These are phyloP conservation scores for Fusarium protoensiforme DNA, from an alignment of 2,329 filamentous ascomycete species.

Conservation along the genomic window DNA sequence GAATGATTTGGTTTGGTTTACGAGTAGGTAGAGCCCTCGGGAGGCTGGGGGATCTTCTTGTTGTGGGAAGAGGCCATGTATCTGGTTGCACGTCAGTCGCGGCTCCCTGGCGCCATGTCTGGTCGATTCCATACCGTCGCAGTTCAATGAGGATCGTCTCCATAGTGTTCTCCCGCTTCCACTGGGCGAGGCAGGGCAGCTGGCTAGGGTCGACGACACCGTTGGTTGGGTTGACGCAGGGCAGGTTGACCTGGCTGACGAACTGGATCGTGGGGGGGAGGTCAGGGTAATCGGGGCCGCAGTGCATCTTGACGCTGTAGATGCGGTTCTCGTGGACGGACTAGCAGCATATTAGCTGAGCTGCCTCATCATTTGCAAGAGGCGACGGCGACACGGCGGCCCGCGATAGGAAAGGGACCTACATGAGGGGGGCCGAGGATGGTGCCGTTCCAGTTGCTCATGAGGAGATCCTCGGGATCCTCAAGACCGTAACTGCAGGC, in stretches of 20 bases:
- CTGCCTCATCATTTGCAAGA: not conserved
- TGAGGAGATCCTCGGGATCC: slow-evolving; percentile 92
- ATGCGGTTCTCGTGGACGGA: slow-evolving; percentile 98
- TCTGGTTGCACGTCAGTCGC: slow-evolving; percentile 56
- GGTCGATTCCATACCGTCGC: slow-evolving; percentile 68
- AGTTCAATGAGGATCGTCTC: slow-evolving; percentile 92
- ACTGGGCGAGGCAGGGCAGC: slow-evolving; percentile 86
- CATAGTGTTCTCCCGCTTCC: slow-evolving; percentile 95
- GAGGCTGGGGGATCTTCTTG: slow-evolving; percentile 95
- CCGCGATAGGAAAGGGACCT: slow-evolving; percentile 52
- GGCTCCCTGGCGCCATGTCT: not conserved
- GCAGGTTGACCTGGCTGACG: slow-evolving; percentile 94
- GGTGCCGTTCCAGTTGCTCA: slow-evolving; percentile 99
- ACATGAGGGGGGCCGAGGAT: slow-evolving; percentile 97
- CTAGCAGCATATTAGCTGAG: slow-evolving; percentile 55
- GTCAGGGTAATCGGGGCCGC: slow-evolving; percentile 89
- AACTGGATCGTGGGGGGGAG: slow-evolving; percentile 91
- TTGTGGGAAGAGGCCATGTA: slow-evolving; percentile 93
- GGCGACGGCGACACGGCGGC: not conserved
- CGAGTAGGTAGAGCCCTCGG: slow-evolving; percentile 76
- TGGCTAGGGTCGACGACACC: slow-evolving; percentile 88
- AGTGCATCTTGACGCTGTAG: slow-evolving; percentile 98
- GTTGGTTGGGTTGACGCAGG: slow-evolving; percentile 84
- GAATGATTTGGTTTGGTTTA: slow-evolving; percentile 27
- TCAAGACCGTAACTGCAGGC: slow-evolving; percentile 97